Evolutionary conservation across 768 basidiomycete genomes (phyloP), one percentile per base, ranked within the genome.

Genomic region (Leccinum fibrillosum): DNA sequence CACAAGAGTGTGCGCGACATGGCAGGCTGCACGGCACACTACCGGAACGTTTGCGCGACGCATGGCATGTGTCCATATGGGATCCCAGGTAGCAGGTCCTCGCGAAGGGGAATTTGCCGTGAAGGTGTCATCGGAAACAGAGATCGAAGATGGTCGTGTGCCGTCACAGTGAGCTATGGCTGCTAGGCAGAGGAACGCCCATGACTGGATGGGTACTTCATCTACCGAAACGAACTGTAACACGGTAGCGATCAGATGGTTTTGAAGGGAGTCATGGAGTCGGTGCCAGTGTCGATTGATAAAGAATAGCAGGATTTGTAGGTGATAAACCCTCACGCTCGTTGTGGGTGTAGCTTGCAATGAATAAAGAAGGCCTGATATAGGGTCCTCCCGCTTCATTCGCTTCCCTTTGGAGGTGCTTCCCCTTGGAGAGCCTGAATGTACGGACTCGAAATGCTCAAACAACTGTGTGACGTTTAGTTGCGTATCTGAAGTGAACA

Each of bases 231-330:
- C 75, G 37, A 88, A 79, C 49, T 83, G 80, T 11, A 86, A 66
- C 28, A 94, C 79, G 2, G 77, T 72, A 21, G 76, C 65, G 51
- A 87, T 73, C 34, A 94, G 76, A 2, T 82, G 78, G 48, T 76
- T 74, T 61, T 86, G 86, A 39, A 89, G 77, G 4, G 77, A 72
- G 34, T 75, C 69, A 59, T 90, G 86, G 23, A 97, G 71, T 23
- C 77, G 67, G 13, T 62, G 26, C 91, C 91, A 94, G 68, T 95
- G 86, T 25, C 84, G 80, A 64, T 90, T 85, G 60, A 94, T 81
- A 68, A 97, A 78, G 76, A 98, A 97, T 23, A 95, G 82, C 3
- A 97, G 76, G 10, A 86, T 77, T 72, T 97, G 94, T 1, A 96
- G 74, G 62, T 81, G 77, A 62, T 82, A 74, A 75, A 81, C 60